Base-by-base conservation (phyloP, 257 asterid species). In the Craterostigma plantagineum region DNA sequence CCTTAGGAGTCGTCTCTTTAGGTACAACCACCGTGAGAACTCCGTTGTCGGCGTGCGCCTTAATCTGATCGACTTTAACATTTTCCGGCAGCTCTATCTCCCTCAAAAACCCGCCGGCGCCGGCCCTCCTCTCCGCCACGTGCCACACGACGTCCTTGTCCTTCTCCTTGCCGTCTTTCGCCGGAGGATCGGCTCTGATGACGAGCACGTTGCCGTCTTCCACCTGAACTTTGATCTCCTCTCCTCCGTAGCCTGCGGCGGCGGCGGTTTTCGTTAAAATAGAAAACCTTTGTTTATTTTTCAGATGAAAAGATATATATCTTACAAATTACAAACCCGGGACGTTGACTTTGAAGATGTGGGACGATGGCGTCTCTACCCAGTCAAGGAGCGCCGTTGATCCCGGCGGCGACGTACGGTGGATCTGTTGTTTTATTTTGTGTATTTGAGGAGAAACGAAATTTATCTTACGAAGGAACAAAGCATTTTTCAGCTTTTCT, bases 1-100 rank as follows among this genome's bases (percentile, higher is more conserved):
- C 50, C 58, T 72, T 76, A 0, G 76, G 68, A 46, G 78, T 51
- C 7, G 80, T 45, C 53, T 80, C 93, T 46, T 84, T 80, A 0
- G 96, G 93, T 16, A 77, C 75, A 48, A 75, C 53, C 55, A 84
- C 69, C 0, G 95, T 74, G 2, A 84, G 95, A 58, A 84, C 77
- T 14, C 93, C 96, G 46, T 77, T 70, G 2, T 80, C 90, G 42
- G 68, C 61, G 39, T 72, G 81, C 7, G 93, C 93, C 55, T 72
- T 80, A 33, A 77, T 84, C 58, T 72, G 85, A 40, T 84, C 96
- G 46, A 67, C 56, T 72, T 70, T 84, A 55, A 80, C 92, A 50
- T 75, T 54, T 13, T 74, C 78, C 11, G 85, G 93, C 76, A 80
- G 50, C 56, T 74, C 80, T 1, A 84, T 68, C 13, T 72, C 82